Percentiles rank a stretch among this genome's conserved stretches.
These are phyloP conservation scores for Monosporascus sp. DNA, from an alignment of 2,329 filamentous ascomycete genomes.

Conservation along the genomic window DNA sequence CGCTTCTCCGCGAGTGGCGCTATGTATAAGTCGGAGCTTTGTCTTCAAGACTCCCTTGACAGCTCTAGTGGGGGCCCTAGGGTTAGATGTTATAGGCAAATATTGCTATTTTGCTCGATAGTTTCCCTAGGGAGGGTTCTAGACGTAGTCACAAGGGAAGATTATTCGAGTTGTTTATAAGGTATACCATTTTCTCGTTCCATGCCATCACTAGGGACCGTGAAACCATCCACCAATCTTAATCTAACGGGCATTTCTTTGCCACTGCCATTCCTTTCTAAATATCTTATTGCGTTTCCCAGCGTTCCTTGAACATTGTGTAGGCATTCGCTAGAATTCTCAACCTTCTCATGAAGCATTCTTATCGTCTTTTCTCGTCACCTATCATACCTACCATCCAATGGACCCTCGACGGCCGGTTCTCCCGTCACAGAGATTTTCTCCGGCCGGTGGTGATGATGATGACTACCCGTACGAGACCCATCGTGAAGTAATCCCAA, in stretches of 20 bases:
- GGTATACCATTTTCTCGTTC: constrained; percentile 25
- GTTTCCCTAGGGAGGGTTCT: neutral
- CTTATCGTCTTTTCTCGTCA: constrained; percentile 18
- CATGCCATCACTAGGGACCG: constrained; percentile 23
- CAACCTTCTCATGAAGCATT: constrained; percentile 27
- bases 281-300: constrained; percentile 29
- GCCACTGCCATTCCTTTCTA: constrained; percentile 32
- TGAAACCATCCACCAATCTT: constrained; percentile 16
- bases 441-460: constrained; percentile 27
- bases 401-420: constrained; percentile 41
- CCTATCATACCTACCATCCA: constrained; percentile 19
- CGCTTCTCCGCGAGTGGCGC: constrained; percentile 18
- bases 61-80: constrained; percentile 16
- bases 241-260: constrained; percentile 25
- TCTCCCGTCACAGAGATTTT: constrained; percentile 47
- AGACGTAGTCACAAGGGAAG: constrained; percentile 2
- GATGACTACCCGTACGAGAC: constrained; percentile 42
- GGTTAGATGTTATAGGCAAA: constrained; percentile 18
- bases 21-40: constrained; percentile 20
- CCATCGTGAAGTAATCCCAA: constrained; percentile 35
- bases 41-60: constrained; percentile 25
- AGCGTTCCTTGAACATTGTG: constrained; percentile 26
- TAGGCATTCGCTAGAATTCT: constrained; percentile 29
- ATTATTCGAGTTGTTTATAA: constrained; percentile 23
- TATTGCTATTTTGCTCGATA: constrained; percentile 16